A percentile compares a stretch with the other conserved stretches of the same genome.
These are phyloP conservation scores for Pyrus betulifolia DNA, from an alignment of 306 rosid species.

Conservation along the genomic window DNA sequence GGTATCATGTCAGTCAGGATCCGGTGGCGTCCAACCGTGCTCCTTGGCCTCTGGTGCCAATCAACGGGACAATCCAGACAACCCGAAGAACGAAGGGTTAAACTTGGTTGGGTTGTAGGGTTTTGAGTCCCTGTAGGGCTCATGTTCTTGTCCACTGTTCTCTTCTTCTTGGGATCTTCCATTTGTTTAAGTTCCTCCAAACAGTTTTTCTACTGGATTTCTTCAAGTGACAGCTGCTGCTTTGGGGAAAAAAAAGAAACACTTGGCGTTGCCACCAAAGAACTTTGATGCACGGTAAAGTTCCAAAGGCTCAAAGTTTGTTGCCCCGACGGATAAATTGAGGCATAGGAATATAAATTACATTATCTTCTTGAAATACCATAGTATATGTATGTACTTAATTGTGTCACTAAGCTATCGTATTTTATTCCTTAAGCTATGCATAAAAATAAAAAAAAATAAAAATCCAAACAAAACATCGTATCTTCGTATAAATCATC, in stretches of 20 bases:
- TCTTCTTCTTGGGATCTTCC: slow-evolving; percentile 57
- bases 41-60: slow-evolving; percentile 75
- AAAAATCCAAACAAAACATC: background rate
- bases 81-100: slow-evolving; percentile 34
- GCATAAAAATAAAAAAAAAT: background rate
- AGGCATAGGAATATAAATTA: slow-evolving; percentile 27
- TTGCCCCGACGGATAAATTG: slow-evolving; percentile 47
- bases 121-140: slow-evolving; percentile 63
- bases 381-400: background rate
- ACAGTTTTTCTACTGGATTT: slow-evolving; percentile 45
- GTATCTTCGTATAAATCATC: background rate
- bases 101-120: slow-evolving; percentile 57
- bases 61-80: slow-evolving; percentile 42
- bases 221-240: slow-evolving; percentile 45
- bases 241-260: slow-evolving; percentile 58
- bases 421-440: background rate
- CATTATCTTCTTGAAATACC: background rate
- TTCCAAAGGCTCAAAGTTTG: slow-evolving; percentile 41
- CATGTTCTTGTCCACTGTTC: slow-evolving; percentile 44
- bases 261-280: slow-evolving; percentile 33
- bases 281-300: slow-evolving; percentile 40
- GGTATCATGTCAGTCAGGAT: slow-evolving; percentile 59
- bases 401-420: background rate
- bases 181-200: slow-evolving; percentile 31
- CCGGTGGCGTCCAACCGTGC: slow-evolving; percentile 77